Evolutionary conservation across 2,329 filamentous ascomycete species (phyloP).

Genomic region (Pseudogymnoascus sp.): DNA sequence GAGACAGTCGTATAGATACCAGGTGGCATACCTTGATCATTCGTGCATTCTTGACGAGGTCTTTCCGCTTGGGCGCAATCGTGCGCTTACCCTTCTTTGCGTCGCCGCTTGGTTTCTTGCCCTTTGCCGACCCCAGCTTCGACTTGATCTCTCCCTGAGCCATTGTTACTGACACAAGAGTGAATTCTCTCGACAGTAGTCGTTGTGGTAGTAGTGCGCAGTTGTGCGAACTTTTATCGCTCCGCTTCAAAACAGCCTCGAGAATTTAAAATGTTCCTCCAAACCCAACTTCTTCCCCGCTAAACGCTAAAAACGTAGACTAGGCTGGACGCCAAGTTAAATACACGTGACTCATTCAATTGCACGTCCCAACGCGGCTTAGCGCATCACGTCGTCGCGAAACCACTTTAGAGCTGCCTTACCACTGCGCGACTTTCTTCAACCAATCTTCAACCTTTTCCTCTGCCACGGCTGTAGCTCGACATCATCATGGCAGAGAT

Average conservation of each 20-base stretch:
- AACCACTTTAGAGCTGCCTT: conserved; percentile 5
- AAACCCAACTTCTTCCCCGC: neutral
- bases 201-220: neutral
- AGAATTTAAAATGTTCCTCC: neutral
- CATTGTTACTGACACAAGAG: conserved; percentile 19
- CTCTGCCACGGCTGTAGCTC: conserved; percentile 5
- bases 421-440: conserved; percentile 6
- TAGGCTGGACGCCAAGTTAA: neutral
- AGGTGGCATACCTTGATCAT: conserved; percentile 47
- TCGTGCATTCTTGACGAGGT: conserved; percentile 51
- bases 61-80: conserved; percentile 59
- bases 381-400: conserved; percentile 9
- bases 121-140: conserved; percentile 24
- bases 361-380: neutral
- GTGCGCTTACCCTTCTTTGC: conserved; percentile 52
- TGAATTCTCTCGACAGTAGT: neutral
- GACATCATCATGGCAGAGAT: conserved; percentile 56
- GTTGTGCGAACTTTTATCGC: neutral
- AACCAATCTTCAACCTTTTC: neutral
- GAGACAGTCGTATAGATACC: neutral
- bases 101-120: conserved; percentile 31
- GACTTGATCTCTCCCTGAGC: conserved; percentile 29
- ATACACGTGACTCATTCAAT: neutral
- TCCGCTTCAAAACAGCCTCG: neutral
- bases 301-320: neutral